These are phyloP conservation scores for Populus simonii DNA, from an alignment of 345 rosid genomes.

Conservation along the genomic window DNA sequence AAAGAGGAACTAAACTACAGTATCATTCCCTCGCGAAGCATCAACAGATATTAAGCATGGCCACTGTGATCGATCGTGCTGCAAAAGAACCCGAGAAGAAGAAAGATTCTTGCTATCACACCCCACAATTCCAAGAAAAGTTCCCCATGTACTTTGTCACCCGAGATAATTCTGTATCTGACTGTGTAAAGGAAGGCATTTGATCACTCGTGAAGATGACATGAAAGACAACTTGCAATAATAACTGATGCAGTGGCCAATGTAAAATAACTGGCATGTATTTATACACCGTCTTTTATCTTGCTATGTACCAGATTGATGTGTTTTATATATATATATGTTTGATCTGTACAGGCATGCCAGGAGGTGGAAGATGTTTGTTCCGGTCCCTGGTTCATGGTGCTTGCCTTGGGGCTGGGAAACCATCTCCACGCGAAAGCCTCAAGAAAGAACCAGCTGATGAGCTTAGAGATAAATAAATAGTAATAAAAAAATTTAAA, in stretches of 20 bases:
- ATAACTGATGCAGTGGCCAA: neutral
- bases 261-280: neutral
- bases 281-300: neutral
- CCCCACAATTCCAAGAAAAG: neutral
- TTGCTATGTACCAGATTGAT: neutral
- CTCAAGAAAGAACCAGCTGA: slow-evolving; percentile 58
- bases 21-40: neutral
- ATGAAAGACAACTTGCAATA: neutral
- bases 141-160: too few relatives aligned
- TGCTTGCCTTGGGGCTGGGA: slow-evolving; percentile 47
- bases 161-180: too few relatives aligned
- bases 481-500: too few relatives aligned
- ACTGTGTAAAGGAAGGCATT: too few relatives aligned
- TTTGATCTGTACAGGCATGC: slow-evolving; percentile 40
- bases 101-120: slow-evolving; percentile 15
- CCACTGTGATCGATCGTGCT: neutral
- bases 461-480: slow-evolving; percentile 48
- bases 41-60: neutral
- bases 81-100: neutral
- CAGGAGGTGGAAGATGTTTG: slow-evolving; percentile 73
- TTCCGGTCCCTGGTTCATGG: slow-evolving; percentile 67
- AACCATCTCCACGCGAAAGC: slow-evolving; percentile 52
- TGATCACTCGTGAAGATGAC: too few relatives aligned
- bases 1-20: too few relatives aligned
- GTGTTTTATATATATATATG: neutral